Percentiles rank a stretch among this genome's conserved stretches.
phyloP scores from a whole-genome alignment of 495 filamentous ascomycete genomes.

The Talaromyces nanjingensis region DNA sequence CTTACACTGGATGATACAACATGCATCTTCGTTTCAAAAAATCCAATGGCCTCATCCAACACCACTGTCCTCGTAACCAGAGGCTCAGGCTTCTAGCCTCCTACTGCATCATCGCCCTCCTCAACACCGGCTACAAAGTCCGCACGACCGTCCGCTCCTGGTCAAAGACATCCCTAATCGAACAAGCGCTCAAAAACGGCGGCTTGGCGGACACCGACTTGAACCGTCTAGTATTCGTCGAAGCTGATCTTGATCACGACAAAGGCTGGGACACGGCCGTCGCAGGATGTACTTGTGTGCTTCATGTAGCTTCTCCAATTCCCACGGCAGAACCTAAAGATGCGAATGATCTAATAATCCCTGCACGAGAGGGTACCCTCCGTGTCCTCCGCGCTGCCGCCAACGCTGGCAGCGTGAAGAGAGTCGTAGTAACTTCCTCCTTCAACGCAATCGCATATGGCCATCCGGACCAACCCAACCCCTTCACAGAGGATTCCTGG shows the following conservation, averaged over 20 bases:
- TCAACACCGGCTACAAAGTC: background rate
- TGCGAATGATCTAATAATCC: background rate
- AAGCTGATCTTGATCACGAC: background rate
- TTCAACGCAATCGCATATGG: slow-evolving; percentile 2
- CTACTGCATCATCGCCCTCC: background rate
- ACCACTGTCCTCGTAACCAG: slow-evolving; percentile 11
- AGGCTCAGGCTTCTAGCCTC: slow-evolving; percentile 14
- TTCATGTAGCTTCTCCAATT: background rate
- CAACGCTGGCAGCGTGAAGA: background rate
- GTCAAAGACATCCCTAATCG: background rate
- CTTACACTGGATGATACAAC: too few species aligned
- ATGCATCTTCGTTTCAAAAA: too few species aligned
- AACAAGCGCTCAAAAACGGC: background rate
- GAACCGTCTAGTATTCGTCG: background rate
- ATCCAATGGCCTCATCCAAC: too few species aligned
- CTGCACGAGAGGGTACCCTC: background rate
- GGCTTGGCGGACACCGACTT: background rate
- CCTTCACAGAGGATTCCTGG: background rate
- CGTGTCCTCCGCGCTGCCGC: background rate
- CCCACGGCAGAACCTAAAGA: background rate
- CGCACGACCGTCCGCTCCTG: background rate
- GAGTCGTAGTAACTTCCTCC: background rate
- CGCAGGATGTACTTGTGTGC: background rate
- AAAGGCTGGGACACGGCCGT: background rate
- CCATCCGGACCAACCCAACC: background rate